Base-by-base conservation (phyloP, 306 rosid genomes). In the Medicago lupulina region DNA sequence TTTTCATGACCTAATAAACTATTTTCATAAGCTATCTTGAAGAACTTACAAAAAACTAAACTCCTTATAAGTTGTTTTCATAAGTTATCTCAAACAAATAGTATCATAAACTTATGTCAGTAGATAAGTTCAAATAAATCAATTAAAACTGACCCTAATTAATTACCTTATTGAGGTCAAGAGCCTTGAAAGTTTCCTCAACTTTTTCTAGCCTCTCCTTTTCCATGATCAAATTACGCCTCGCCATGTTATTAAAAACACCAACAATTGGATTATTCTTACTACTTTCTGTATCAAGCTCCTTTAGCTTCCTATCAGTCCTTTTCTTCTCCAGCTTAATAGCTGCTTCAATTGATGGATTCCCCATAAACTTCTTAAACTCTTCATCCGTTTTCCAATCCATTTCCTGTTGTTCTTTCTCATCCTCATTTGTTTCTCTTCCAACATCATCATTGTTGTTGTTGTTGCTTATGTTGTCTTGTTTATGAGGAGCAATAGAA, bases 251-350 rank as follows among this genome's bases (percentile, higher is more conserved):
- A 68, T 81, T 83, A 38, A 91, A 75, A 19, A 91, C 67, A 10
- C 71, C 77, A 14, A 79, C 38, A 53, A 93, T 11, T n/a, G 97
- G 91, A 68, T 89, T 93, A 28, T 15, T 63, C 25, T 64, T 83
- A 43, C 28, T 80, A 34, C 38, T 76, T 84, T 91, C 94, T 3
- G 79, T 78, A 68, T 88, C 90, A 14, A 93, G 94, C 63, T 93
- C 88, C 81, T 88, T 93, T 40, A 93, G 91, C 85, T 93, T 91
- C 73, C 91, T 87, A 71, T 89, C 97, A 25, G 97, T 85, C 38
- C 92, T 89, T 79, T 93, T 91, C 87, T 91, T 93, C 86, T 93
- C 98, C 79, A 93, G 86, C 87, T 89, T 93, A 31, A 93, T 89
- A 11, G 98, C 97, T 0, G 97, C 97, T 85, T 93, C 96, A 17